These are phyloP conservation scores for Entonaema liquescens DNA, from an alignment of 495 filamentous ascomycete genomes.

Conservation along the genomic window DNA sequence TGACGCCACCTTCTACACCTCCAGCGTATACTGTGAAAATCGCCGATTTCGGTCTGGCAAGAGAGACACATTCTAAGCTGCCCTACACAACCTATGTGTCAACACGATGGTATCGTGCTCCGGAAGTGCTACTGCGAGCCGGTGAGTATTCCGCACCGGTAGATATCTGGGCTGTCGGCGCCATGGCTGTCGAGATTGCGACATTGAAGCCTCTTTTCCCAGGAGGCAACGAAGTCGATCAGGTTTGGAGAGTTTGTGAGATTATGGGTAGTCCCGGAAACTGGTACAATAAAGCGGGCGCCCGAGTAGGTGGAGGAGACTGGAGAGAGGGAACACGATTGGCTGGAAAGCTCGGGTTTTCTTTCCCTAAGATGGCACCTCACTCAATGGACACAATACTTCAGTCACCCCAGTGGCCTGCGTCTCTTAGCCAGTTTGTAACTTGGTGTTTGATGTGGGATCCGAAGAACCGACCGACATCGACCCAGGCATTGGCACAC, in stretches of 20 bases:
- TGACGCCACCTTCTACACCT: conserved; percentile 94
- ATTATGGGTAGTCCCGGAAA: conserved; percentile 99
- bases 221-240: conserved; percentile 97
- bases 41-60: conserved; percentile 97
- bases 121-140: conserved; percentile 92
- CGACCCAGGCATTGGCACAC: conserved; percentile 87
- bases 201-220: conserved; percentile 98
- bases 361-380: conserved; percentile 99
- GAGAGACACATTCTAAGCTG: conserved; percentile 94
- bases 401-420: conserved; percentile 89
- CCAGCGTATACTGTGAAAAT: conserved; percentile 97
- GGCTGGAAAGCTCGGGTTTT: conserved; percentile 96
- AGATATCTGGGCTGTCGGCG: conserved; percentile 98
- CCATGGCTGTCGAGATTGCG: conserved; percentile 99
- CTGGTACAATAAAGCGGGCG: conserved; percentile 92
- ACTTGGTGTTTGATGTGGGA: conserved; percentile 99
- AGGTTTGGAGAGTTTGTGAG: conserved; percentile 98
- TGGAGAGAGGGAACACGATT: conserved; percentile 95
- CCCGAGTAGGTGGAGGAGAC: conserved; percentile 91
- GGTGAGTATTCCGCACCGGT: conserved; percentile 98
- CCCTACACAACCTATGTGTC: conserved; percentile 99
- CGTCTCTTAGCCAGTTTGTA: conserved; percentile 87
- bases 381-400: conserved; percentile 96
- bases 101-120: conserved; percentile 97
- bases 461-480: conserved; percentile 92